Base-by-base conservation (phyloP, 768 basidiomycete genomes). In the Amanita jacksonii region DNA sequence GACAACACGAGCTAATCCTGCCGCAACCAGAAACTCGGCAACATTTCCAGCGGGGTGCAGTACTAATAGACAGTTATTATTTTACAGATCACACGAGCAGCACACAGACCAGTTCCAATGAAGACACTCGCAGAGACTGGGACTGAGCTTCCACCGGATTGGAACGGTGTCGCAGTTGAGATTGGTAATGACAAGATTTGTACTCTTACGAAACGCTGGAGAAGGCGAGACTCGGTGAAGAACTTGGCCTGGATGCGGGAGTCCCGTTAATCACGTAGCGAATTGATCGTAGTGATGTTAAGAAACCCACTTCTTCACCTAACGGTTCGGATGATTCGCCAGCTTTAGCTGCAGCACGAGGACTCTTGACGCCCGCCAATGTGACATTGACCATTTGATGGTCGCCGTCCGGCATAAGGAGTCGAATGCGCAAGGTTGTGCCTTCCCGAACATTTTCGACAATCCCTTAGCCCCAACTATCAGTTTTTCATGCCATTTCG, bases 381-480 rank as follows among this genome's bases (percentile, higher is more conserved):
- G 83, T 73, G 50, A 97, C 74, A 57, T 90, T 96, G 59, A 84
- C 72, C 45, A 93, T 71, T 65, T 96, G 96, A 57, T 99, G 96
- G 46, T 86, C 79, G 8, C 81, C 85, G 34, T 87, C 80, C 13
- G 91, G 85, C 68, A 97, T 77, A 44, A 96, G 67, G 37, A 98
- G 74, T 39, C 96, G 81, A 38, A 85, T 78, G 16, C 94, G 84
- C 23, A 98, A 65, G 22, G 89, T 93, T 16, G 87, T 84, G 38
- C 92, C 94, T 57, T 98, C 93, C 39, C 86, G 77, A 41, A 97
- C 91, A 57, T 86, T 82, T 63, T 99, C 94, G 47, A 98, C 88
- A 48, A 97, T 76, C 38, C 85, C 92, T 93, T 47, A 2, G 27
- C 25, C 20, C 28, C n/a, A n/a, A 30, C n/a, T 28, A 51, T 28